These are phyloP conservation scores for Bondarzewia mesenterica DNA, from an alignment of 1,284 basidiomycete genomes.

Conservation along the genomic window DNA sequence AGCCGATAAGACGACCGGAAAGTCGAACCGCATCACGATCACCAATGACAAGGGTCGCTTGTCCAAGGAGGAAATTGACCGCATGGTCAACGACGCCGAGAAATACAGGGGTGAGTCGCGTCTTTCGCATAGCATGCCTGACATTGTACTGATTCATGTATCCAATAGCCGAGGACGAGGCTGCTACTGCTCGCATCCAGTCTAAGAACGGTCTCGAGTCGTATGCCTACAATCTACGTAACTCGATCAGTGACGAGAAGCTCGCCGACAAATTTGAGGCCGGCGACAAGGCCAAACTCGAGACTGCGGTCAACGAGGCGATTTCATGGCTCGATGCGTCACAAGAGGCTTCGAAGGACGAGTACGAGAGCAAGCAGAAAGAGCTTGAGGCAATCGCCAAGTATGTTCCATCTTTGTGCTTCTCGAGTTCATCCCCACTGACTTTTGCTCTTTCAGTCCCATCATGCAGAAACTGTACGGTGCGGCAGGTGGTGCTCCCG, in stretches of 20 bases:
- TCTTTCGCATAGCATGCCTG: not conserved
- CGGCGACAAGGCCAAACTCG: constrained; percentile 84
- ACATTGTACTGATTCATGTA: constrained; percentile 16
- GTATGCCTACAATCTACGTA: constrained; percentile 94
- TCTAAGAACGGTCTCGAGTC: constrained; percentile 90
- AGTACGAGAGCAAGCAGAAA: constrained; percentile 95
- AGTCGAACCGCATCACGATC: constrained; percentile 94
- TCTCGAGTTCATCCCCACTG: not conserved
- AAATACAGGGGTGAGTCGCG: constrained; percentile 72
- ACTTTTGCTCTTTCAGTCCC: constrained; percentile 34
- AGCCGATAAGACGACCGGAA: constrained; percentile 96
- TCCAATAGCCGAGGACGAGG: constrained; percentile 67
- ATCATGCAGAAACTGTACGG: constrained; percentile 91
- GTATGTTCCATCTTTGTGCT: not conserved
- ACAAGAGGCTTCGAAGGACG: constrained; percentile 90
- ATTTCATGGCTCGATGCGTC: constrained; percentile 87
- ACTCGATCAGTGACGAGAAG: constrained; percentile 82
- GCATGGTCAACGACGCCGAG: constrained; percentile 92
- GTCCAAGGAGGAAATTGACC: constrained; percentile 97
- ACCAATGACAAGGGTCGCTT: constrained; percentile 99
- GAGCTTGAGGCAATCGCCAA: constrained; percentile 88
- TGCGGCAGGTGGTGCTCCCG: constrained; percentile 28
- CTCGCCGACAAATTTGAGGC: constrained; percentile 83
- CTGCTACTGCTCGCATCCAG: constrained; percentile 73
- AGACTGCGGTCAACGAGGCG: constrained; percentile 77